Evolutionary conservation across 2,329 filamentous ascomycete species (phyloP), one percentile per base, ranked within the genome.

Genomic region (Corniculantispora saksenae): DNA sequence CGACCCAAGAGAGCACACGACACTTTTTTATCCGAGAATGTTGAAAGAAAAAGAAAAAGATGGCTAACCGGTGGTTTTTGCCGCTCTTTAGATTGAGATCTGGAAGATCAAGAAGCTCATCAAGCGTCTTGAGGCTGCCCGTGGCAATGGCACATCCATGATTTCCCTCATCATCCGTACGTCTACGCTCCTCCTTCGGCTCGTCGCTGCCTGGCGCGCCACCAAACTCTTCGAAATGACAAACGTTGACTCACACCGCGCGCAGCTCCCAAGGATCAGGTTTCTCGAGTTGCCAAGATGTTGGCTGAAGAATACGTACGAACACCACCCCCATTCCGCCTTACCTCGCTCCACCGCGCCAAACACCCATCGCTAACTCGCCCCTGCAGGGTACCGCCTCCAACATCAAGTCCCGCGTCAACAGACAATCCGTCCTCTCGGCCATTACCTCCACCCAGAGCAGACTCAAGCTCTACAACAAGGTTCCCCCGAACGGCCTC

Each of bases 31-130:
- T 56, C 19, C 57, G 25, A 43, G n/a, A 57, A 50, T 7, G 43
- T 25, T 6, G 3, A 29, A 50, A 54, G 10, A 29, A 12, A 15
- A 29, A 50, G 40, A 47, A 12, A 15, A 29, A 50, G 40, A 47
- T 54, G 35, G 56, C 63, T 64, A 43, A 64, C 50, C 27, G 17
- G 48, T 59, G 53, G 25, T 47, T 60, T 60, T 40, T 13, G 6
- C n/a, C 29, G 38, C 56, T 9, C 8, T 54, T 71, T 71, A 88
- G 86, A 90, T 90, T 75, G 88, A 90, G 81, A 90, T 90, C 83
- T 94, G 91, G 92, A 97, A 99, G 90, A 94, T 99, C 77, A 99
- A 99, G 88, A 99, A 99, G 86, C 85, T 99, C 77, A 97, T 99
- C 83, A 99, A 98, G 84, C 92, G 95, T 75, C 92, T 99, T 74